These are phyloP conservation scores for Penicillium palitans DNA, from an alignment of 2,329 filamentous ascomycete genomes.

Conservation along the genomic window DNA sequence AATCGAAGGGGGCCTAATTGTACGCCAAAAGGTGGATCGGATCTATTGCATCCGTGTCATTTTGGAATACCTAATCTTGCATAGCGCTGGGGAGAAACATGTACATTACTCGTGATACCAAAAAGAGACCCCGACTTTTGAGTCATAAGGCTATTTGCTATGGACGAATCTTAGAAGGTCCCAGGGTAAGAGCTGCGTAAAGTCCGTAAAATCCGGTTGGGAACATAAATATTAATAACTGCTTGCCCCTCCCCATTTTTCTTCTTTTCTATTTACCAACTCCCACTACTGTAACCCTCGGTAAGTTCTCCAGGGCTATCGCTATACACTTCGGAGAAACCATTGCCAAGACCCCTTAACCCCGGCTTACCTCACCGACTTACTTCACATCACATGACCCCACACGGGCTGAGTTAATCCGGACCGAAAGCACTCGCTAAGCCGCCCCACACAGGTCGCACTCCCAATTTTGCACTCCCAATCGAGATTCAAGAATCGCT, in stretches of 20 bases:
- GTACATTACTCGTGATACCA: constrained; percentile 8
- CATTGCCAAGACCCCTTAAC: constrained; percentile 5
- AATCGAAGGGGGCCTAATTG: constrained; percentile 12
- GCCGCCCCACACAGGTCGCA: constrained; percentile 31
- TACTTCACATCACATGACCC: constrained; percentile 8
- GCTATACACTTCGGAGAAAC: constrained; percentile 1
- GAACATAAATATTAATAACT: not conserved
- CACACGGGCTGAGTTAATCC: constrained; percentile 15
- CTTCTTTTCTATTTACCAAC: not conserved
- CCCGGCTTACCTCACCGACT: constrained; percentile 8
- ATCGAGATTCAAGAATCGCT: constrained; percentile 24
- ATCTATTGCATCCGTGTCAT: not conserved
- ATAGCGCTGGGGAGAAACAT: constrained; percentile 3
- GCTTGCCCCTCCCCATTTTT: not conserved
- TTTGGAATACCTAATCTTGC: constrained; percentile 2
- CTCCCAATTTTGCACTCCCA: constrained; percentile 31
- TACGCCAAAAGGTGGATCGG: not conserved
- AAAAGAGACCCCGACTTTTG: not conserved
- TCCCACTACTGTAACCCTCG: not conserved
- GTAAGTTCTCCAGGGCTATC: not conserved
- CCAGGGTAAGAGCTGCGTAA: not conserved
- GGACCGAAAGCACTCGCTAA: constrained; percentile 26
- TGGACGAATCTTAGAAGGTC: not conserved
- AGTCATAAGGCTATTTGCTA: not conserved
- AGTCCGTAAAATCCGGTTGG: not conserved